Evolutionary conservation across 495 filamentous ascomycete genomes (phyloP).

Genomic region (Aspergillus sclerotiicarbonarius): DNA sequence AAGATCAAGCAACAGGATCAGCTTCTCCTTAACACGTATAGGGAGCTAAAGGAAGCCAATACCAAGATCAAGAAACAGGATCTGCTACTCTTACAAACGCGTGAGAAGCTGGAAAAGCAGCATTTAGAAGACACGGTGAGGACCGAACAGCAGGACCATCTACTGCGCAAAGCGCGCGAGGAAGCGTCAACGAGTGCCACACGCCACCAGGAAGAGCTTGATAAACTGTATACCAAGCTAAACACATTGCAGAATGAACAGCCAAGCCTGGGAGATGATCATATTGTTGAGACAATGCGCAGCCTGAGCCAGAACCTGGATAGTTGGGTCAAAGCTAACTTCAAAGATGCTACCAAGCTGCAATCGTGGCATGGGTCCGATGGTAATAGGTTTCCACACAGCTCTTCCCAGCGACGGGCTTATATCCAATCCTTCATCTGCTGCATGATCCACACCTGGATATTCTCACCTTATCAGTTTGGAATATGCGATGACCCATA

Average conservation of each 20-base stretch:
- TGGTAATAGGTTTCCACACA: neutral
- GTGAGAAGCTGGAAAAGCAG: neutral
- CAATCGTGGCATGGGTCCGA: neutral
- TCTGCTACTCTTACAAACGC: neutral
- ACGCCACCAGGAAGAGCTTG: neutral
- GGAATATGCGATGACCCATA: neutral
- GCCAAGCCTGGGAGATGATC: neutral
- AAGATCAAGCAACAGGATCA: neutral
- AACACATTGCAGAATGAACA: neutral
- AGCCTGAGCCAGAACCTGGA: constrained; percentile 4
- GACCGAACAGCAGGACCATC: neutral
- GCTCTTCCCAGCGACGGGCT: constrained; percentile 3
- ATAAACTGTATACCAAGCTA: neutral
- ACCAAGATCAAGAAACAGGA: neutral
- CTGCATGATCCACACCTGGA: neutral
- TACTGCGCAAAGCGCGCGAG: constrained; percentile 1
- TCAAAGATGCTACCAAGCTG: constrained; percentile 1
- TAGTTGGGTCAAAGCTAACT: constrained; percentile 6
- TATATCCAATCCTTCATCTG: neutral
- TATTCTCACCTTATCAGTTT: neutral
- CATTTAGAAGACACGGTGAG: neutral
- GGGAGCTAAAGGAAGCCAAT: neutral
- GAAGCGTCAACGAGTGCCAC: neutral
- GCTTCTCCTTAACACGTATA: neutral
- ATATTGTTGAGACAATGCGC: constrained; percentile 3